Base-by-base conservation (phyloP, 345 rosid genomes). In the Salix suchowensis region DNA sequence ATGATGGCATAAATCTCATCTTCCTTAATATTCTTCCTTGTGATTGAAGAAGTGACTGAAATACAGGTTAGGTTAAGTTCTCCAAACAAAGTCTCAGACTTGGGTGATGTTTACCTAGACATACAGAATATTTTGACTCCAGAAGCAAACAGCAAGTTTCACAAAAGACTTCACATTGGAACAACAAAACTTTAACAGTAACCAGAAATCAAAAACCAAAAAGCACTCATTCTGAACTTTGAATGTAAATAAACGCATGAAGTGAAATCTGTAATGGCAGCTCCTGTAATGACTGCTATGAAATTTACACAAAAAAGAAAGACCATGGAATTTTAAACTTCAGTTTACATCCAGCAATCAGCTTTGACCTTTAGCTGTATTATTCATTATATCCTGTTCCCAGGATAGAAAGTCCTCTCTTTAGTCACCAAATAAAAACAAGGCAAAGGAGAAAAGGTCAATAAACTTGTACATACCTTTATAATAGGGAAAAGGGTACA, bases 31-130 rank as follows among this genome's bases (percentile, higher is more conserved):
- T 88, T 88, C 89, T 96, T 86, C 99, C 99, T 79, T 96, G 99
- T 16, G 99, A 93, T 88, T 96, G 99, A 82, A 96, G 99, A 83
- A 96, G 91, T 42, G 97, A 97, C 98, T 96, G 84, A 82, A 80
- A 75, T 42, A 76, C 34, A 76, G 74, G 42, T 42, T 24, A 6
- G 42, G 62, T 26, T 74, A 23, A 50, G 42, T 24, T 44, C 44
- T 14, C 68, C 11, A 34, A 55, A 72, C 13, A 3, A 28, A 58
- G 69, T 70, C 10, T 10, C 39, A 54, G 36, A 40, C 5, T 14
- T 8, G 23, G 37, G 62, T 37, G 62, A 60, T 52, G 65, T 34
- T 80, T 28, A 60, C 69, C 14, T 24, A 48, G 18, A 34, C 23
- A 55, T 13, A 23, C 54, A 24, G 50, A 52, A 36, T 14, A n/a